phyloP scores from a whole-genome alignment of 306 rosid species.

The Trifolium subterraneum region DNA sequence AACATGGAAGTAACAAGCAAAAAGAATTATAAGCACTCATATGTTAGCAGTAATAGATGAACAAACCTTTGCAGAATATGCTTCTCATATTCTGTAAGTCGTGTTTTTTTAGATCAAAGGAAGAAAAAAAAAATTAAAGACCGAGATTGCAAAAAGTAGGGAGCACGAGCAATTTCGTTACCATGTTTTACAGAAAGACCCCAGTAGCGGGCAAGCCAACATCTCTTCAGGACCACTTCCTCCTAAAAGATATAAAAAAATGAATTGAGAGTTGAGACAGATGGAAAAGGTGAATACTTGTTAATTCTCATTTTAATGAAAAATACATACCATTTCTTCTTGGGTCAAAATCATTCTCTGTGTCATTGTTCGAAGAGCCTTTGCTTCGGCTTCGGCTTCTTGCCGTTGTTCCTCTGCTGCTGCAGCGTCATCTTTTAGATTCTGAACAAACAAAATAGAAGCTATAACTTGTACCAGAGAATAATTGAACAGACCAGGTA shows the following conservation, averaged over 20 bases:
- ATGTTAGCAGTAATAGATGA: constrained; percentile 24
- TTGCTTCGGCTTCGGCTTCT: constrained; percentile 95
- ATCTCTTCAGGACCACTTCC: constrained; percentile 97
- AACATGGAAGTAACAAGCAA: constrained; percentile 43
- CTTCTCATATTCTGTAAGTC: constrained; percentile 25
- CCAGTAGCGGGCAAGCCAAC: constrained; percentile 99
- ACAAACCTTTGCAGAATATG: constrained; percentile 6
- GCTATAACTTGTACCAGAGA: constrained; percentile 34
- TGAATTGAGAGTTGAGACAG: constrained; percentile 38
- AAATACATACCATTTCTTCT: constrained; percentile 92
- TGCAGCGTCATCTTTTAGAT: constrained; percentile 77
- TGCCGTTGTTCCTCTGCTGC: constrained; percentile 74
- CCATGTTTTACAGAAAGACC: constrained; percentile 89
- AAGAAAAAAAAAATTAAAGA: constrained; percentile 28
- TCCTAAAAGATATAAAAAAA: constrained; percentile 58
- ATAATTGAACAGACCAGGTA: constrained; percentile 33
- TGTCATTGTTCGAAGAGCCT: constrained; percentile 87
- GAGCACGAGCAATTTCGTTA: constrained; percentile 45
- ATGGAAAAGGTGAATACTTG: constrained; percentile 32
- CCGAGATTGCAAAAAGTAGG: constrained; percentile 40
- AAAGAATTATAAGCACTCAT: constrained; percentile 36
- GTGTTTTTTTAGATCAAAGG: constrained; percentile 29
- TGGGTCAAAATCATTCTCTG: constrained; percentile 97
- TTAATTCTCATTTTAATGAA: constrained; percentile 20
- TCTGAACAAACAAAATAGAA: constrained; percentile 55